Conservation (phyloP, 345 rosid genomes). For the Erodium maritimum region DNA sequence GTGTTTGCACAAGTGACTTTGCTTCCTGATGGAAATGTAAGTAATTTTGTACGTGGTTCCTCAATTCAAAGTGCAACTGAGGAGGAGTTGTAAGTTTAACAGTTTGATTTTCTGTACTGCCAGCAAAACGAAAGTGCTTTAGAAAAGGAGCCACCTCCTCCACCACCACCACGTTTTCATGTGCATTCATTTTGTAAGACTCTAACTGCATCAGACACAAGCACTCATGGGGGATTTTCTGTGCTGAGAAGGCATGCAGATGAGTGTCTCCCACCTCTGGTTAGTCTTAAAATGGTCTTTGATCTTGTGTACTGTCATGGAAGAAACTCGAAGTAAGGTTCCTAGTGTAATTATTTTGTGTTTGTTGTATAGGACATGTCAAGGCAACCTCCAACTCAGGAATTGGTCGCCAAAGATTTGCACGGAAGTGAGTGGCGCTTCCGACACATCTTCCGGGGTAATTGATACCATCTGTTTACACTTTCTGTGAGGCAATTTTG, state of each 20-base stretch:
- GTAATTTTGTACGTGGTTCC: conserved; percentile 1
- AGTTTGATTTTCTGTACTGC: conserved; percentile 9
- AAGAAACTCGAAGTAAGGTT: too few relatives aligned
- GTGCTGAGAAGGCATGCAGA: conserved; percentile 78
- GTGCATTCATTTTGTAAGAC: conserved; percentile 81
- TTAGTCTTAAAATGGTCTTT: conserved; percentile 11
- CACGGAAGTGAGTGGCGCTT: conserved; percentile 76
- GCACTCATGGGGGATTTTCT: conserved; percentile 91
- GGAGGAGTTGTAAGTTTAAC: conserved; percentile 9
- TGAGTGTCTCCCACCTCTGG: conserved; percentile 84
- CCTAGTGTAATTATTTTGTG: too few relatives aligned
- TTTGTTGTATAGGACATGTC: conserved; percentile 53
- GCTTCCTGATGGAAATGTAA: conserved; percentile 46
- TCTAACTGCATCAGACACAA: conserved; percentile 81
- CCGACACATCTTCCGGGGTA: conserved; percentile 80
- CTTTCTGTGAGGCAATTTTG: not conserved
- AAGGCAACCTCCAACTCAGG: conserved; percentile 73
- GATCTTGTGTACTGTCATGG: too few relatives aligned
- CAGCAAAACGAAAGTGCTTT: too few relatives aligned
- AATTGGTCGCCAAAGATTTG: conserved; percentile 68
- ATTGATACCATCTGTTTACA: not conserved
- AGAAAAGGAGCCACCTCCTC: too few relatives aligned
- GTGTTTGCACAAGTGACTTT: conserved; percentile 77
- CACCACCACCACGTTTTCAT: conserved; percentile 7
- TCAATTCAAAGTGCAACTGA: too few relatives aligned